phyloP scores from a whole-genome alignment of 2,329 filamentous ascomycete genomes.

The Cytospora piceae region DNA sequence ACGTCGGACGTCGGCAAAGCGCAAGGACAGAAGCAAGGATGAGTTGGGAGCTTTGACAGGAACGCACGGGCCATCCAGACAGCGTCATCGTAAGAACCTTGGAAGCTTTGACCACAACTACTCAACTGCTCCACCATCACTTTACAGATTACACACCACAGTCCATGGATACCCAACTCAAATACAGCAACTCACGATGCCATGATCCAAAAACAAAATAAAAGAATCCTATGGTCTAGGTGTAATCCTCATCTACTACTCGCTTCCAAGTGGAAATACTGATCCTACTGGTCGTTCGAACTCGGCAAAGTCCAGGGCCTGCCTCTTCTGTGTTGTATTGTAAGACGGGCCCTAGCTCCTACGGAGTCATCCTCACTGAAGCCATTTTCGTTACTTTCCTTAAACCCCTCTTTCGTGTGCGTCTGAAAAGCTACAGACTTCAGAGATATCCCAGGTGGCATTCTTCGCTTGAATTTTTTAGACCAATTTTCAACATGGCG shows the following conservation, averaged over 20 bases:
- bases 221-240: too few relatives aligned
- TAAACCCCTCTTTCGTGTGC: neutral
- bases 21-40: conserved; percentile 17
- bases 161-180: too few relatives aligned
- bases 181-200: too few relatives aligned
- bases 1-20: neutral
- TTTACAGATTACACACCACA: too few relatives aligned
- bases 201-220: too few relatives aligned
- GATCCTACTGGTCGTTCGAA: too few relatives aligned
- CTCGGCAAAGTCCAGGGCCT: too few relatives aligned
- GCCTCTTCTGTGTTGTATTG: neutral
- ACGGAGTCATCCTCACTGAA: neutral
- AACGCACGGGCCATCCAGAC: conserved; percentile 16
- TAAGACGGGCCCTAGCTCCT: too few relatives aligned
- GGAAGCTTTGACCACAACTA: too few relatives aligned
- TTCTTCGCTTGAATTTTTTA: neutral
- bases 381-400: neutral
- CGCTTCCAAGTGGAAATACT: too few relatives aligned
- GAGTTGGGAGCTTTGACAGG: conserved; percentile 12
- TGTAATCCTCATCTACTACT: too few relatives aligned
- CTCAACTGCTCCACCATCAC: too few relatives aligned
- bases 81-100: conserved; percentile 16
- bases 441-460: neutral
- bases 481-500: conserved; percentile 37
- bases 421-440: neutral